A percentile compares a stretch with the other conserved stretches of the same genome.
Evolutionary conservation across 139 green algal genomes (phyloP).

Genomic region (Pedinophyceae sp.): DNA sequence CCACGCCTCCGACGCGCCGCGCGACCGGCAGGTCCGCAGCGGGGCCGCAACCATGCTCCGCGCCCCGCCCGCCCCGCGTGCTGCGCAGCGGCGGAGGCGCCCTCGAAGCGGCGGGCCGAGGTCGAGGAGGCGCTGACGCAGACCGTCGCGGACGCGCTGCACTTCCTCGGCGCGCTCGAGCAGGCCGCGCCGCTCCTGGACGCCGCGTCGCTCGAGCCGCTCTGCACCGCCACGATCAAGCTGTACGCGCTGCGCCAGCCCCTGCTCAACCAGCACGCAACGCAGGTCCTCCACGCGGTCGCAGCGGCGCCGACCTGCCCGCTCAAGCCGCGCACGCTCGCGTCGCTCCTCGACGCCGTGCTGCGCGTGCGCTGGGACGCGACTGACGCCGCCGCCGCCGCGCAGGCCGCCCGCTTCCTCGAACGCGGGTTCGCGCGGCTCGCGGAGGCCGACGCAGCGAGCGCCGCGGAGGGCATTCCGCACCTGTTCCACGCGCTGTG

Average conservation of each 20-base stretch:
- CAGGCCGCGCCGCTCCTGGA: constrained; percentile 31
- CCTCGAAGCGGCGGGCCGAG: constrained; percentile 47
- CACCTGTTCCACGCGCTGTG: constrained; percentile 34
- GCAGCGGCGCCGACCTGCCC: background rate
- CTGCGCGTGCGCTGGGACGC: too few relatives aligned
- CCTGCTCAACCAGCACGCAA: constrained; percentile 47
- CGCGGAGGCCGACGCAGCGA: constrained; percentile 19
- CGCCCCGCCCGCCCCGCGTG: too few relatives aligned
- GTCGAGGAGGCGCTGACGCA: constrained; percentile 49
- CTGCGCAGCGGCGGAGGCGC: too few relatives aligned
- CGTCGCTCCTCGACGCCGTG: constrained; percentile 10
- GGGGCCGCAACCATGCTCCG: too few relatives aligned
- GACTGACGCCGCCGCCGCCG: too few relatives aligned
- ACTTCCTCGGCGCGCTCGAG: constrained; percentile 56
- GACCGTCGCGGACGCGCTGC: constrained; percentile 55
- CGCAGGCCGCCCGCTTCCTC: constrained; percentile 4
- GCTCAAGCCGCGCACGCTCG: background rate
- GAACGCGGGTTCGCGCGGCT: constrained; percentile 15
- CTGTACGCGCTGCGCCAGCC: constrained; percentile 52
- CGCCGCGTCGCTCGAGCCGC: background rate
- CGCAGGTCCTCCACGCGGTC: constrained; percentile 22
- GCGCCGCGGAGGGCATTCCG: constrained; percentile 29
- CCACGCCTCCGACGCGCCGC: too few relatives aligned
- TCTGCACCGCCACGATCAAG: constrained; percentile 11
- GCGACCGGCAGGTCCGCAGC: too few relatives aligned